Evolutionary conservation across 2,329 filamentous ascomycete species (phyloP).

Genomic region (Chrysosporium keratinophilum): DNA sequence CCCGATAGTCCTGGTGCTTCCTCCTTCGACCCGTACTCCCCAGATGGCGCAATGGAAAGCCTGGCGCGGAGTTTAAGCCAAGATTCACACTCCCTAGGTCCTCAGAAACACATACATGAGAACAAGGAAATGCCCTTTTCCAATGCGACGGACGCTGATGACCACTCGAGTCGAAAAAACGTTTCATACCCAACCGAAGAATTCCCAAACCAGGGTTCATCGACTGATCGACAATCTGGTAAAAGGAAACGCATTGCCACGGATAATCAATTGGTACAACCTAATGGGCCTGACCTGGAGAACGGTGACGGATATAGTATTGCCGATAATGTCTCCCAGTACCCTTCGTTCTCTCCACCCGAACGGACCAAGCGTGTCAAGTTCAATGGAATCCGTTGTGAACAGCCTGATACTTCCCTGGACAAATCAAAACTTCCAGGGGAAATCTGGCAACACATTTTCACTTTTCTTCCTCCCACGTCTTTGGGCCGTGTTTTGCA

Average conservation of each 20-base stretch:
- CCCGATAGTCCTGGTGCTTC: constrained; percentile 15
- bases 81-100: not conserved
- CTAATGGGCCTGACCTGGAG: constrained; percentile 2
- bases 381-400: constrained; percentile 10
- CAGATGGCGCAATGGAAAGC: constrained; percentile 10
- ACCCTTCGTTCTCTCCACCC: not conserved
- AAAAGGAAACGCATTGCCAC: constrained; percentile 13
- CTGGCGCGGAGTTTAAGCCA: constrained; percentile 5
- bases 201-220: not conserved
- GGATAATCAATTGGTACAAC: not conserved
- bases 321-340: not conserved
- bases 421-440: constrained; percentile 40
- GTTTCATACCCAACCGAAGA: not conserved
- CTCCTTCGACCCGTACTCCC: constrained; percentile 18
- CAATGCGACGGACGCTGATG: not conserved
- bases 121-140: not conserved
- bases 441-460: constrained; percentile 61
- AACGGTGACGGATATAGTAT: constrained; percentile 1
- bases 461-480: constrained; percentile 54
- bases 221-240: constrained; percentile 1
- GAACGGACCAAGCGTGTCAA: constrained; percentile 18
- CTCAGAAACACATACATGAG: not conserved
- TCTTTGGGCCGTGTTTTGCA: constrained; percentile 54
- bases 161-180: constrained; percentile 4
- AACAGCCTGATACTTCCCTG: constrained; percentile 3